Percentiles rank a stretch among this genome's conserved stretches.
phyloP scores from a whole-genome alignment of 108 stramenopile species.

The Nitzschia sp. region DNA sequence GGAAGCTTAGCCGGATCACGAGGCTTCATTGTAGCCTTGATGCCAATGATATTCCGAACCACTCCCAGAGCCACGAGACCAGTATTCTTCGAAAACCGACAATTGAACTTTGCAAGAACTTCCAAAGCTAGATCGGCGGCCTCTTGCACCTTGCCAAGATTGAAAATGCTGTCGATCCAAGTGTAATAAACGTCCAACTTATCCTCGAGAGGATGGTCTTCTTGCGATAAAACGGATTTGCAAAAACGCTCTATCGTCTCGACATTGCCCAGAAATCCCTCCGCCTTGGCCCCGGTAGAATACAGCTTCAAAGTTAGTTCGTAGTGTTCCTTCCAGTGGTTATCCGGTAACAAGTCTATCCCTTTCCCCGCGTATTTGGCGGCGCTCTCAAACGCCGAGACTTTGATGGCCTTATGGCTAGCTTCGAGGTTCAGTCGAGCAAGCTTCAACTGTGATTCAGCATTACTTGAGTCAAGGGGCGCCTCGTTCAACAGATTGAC shows the following conservation, averaged over 20 bases:
- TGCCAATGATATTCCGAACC: background rate
- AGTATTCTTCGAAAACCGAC: background rate
- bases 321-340: background rate
- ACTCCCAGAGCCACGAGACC: background rate
- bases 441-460: background rate
- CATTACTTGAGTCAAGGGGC: background rate
- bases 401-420: slow-evolving; percentile 15
- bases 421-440: slow-evolving; percentile 36
- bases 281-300: slow-evolving; percentile 2
- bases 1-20: background rate
- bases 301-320: background rate
- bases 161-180: background rate
- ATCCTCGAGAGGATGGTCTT: background rate
- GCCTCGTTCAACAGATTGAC: slow-evolving; percentile 14
- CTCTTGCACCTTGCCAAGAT: background rate
- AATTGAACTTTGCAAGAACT: background rate
- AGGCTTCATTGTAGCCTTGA: slow-evolving; percentile 4
- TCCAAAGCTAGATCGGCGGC: background rate
- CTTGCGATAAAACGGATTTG: slow-evolving; percentile 11
- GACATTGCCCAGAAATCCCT: slow-evolving; percentile 1
- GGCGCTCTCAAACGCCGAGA: slow-evolving; percentile 31
- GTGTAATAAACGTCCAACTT: slow-evolving; percentile 5
- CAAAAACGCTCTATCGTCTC: slow-evolving; percentile 10
- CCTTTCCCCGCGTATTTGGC: slow-evolving; percentile 16
- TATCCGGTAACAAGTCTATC: slow-evolving; percentile 2